These are phyloP conservation scores for Microbotryomycetes sp. DNA, from an alignment of 1,284 basidiomycete species.

Conservation along the genomic window DNA sequence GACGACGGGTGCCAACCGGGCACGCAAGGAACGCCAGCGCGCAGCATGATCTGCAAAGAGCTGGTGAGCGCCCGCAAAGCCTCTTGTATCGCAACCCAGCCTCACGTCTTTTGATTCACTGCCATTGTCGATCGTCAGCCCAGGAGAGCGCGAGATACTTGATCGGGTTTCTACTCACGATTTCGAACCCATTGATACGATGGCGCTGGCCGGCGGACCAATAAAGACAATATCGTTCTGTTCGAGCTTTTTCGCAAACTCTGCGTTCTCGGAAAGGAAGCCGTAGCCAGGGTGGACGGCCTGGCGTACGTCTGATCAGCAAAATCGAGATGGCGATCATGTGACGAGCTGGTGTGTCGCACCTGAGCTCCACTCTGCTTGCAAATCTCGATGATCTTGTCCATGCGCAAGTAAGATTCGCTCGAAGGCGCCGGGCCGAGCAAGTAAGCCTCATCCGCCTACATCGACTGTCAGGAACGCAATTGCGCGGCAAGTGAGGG, in stretches of 20 bases:
- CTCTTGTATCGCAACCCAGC: no score
- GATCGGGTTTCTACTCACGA: no score
- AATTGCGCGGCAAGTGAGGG: background rate
- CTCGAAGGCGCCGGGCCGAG: conserved; percentile 82
- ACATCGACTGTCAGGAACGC: background rate
- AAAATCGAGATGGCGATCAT: background rate
- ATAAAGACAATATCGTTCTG: conserved; percentile 38
- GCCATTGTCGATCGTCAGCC: no score
- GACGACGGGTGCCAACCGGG: conserved; percentile 66
- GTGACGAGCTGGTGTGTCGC: background rate
- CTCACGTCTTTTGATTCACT: conserved; percentile 48
- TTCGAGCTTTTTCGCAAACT: conserved; percentile 29
- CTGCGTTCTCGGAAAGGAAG: conserved; percentile 66
- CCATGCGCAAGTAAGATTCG: conserved; percentile 80
- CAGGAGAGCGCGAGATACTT: no score
- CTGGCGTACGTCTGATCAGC: conserved; percentile 42
- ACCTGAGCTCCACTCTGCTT: conserved; percentile 74
- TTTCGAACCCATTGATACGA: conserved; percentile 75
- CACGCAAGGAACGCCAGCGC: conserved; percentile 84
- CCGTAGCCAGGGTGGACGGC: conserved; percentile 84
- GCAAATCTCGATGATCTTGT: conserved; percentile 80
- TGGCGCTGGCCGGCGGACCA: conserved; percentile 40
- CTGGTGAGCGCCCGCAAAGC: no score
- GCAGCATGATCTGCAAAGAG: conserved; percentile 84
- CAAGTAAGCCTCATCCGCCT: conserved; percentile 94